Conservation (phyloP, 495 filamentous ascomycete genomes). For the Evernia prunastri region DNA sequence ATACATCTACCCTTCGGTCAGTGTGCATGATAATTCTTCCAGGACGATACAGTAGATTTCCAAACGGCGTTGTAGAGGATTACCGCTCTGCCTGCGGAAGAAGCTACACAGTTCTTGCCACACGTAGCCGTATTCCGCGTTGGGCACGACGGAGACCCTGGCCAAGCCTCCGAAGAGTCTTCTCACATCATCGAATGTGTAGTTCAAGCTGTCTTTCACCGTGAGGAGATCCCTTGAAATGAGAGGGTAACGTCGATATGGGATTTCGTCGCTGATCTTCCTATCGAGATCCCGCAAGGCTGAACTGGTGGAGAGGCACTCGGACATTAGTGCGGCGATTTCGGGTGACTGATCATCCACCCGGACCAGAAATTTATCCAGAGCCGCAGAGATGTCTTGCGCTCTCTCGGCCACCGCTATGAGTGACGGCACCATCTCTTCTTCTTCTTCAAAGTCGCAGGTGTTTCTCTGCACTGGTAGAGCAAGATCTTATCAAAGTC, state of each 20-base stretch:
- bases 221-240: constrained; percentile 43
- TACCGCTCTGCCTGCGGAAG: constrained; percentile 47
- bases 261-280: constrained; percentile 31
- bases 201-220: constrained; percentile 42
- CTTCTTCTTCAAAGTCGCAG: constrained; percentile 15
- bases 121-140: constrained; percentile 39
- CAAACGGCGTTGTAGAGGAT: constrained; percentile 45
- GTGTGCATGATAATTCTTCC: constrained; percentile 25
- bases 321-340: constrained; percentile 48
- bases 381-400: constrained; percentile 48
- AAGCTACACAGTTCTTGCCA: constrained; percentile 48
- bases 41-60: constrained; percentile 41
- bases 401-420: constrained; percentile 44
- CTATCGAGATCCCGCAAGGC: constrained; percentile 43
- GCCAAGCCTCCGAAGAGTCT: constrained; percentile 44
- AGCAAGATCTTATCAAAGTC: not conserved
- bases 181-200: constrained; percentile 48
- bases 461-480: not conserved
- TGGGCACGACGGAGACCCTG: constrained; percentile 30
- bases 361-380: constrained; percentile 45
- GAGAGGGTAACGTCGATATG: constrained; percentile 32
- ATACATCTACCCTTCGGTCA: constrained; percentile 36
- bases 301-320: constrained; percentile 49
- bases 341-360: constrained; percentile 49
- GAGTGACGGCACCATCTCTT: constrained; percentile 39